Percentiles rank a stretch among this genome's conserved stretches.
phyloP scores from a whole-genome alignment of 2,329 filamentous ascomycete genomes.

The Plenodomus tracheiphilus region DNA sequence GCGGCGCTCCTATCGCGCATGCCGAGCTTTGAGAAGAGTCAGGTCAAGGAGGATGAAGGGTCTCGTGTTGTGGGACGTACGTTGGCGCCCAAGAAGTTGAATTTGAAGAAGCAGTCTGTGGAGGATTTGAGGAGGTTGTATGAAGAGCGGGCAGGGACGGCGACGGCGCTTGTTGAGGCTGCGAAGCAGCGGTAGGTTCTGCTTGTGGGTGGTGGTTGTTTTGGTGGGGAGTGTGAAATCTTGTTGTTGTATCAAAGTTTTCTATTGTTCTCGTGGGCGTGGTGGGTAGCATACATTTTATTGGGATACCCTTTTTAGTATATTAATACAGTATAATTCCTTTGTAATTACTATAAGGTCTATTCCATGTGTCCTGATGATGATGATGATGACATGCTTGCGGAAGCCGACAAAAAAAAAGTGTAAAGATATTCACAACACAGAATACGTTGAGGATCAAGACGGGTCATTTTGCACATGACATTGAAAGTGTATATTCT shows the following conservation, averaged over 20 bases:
- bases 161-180: conserved; percentile 30
- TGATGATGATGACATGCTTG: too few relatives aligned
- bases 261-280: too few relatives aligned
- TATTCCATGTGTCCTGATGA: too few relatives aligned
- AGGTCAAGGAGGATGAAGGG: conserved; percentile 14
- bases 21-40: conserved; percentile 47
- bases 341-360: too few relatives aligned
- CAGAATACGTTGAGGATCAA: too few relatives aligned
- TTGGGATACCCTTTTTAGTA: background rate
- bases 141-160: conserved; percentile 52
- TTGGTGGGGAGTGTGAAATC: background rate
- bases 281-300: background rate
- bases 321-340: too few relatives aligned
- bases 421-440: too few relatives aligned
- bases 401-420: too few relatives aligned
- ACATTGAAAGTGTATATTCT: too few relatives aligned
- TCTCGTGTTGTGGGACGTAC: conserved; percentile 14
- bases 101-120: conserved; percentile 51
- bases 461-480: too few relatives aligned
- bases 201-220: background rate
- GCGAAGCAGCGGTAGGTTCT: background rate
- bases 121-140: conserved; percentile 54
- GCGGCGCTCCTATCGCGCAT: conserved; percentile 52
- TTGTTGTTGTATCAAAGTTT: too few relatives aligned
- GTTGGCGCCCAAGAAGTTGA: conserved; percentile 42